Base-by-base conservation (phyloP, 2,329 filamentous ascomycete species). In the Cytospora piceae region DNA sequence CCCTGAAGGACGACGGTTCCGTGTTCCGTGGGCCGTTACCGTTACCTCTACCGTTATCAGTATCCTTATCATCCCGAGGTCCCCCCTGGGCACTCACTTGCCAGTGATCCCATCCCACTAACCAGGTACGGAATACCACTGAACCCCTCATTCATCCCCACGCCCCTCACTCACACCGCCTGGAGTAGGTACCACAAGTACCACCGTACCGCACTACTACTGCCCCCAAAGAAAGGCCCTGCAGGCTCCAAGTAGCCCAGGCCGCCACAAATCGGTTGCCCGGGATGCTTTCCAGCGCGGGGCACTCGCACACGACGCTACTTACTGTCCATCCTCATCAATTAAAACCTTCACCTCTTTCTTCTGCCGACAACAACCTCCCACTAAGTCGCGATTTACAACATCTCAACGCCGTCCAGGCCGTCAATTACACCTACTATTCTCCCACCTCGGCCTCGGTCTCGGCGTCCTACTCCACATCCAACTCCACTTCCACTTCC, bases 371-470 rank as follows among this genome's bases (percentile, higher is more conserved):
- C 59, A 67, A 67, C 59, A 67, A 67, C 56, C 60, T 63, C 51
- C 66, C 63, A 42, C 46, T 49, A 7, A 49, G 46, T 49, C 37
- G 52, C 61, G 66, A 46, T 65, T 63, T 60, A 53, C 57, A 60
- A 32, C 59, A 67, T 59, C 59, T 67, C 63, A 67, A 67, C 66
- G 66, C 66, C 32, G 66, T 67, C 39, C 66, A 67, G 59, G 66
- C 66, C 22, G 56, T 67, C 55, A 62, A 67, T 37, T 49, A 49
- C n/a, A 65, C 66, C 63, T 53, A 61, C 39, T 39, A 64, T 39
- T 64, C 61, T 37, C 49, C 58, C 17, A 32, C 55, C 51, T 64
- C 62, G 24, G 29, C 49, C 51, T 64, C 58, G 14, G 29, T 42
- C 42, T 49, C 60, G 53, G 17, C 52, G 15, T 32, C 60, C 17